Conservation (phyloP, 1,139 yeast species). For the Pichia sp. region DNA sequence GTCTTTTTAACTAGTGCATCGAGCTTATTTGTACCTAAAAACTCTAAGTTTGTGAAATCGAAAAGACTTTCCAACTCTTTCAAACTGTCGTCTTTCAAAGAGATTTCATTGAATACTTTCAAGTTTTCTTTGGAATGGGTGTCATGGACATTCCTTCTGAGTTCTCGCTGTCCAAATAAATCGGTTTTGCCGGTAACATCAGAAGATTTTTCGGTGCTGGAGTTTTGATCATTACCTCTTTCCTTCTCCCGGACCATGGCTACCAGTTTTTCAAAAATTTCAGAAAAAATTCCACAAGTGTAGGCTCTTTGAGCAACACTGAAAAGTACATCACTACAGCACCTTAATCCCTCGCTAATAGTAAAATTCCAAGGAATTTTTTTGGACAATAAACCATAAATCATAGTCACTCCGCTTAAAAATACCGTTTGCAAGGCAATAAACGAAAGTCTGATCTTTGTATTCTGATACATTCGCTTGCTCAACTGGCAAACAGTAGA, state of each 20-base stretch:
- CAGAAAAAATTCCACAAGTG: slow-evolving; percentile 18
- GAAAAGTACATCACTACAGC: slow-evolving; percentile 20
- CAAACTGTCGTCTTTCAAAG: background rate
- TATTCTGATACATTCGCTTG: slow-evolving; percentile 17
- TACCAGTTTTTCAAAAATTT: slow-evolving; percentile 20
- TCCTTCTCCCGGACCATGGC: slow-evolving; percentile 13
- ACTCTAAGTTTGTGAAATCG: slow-evolving; percentile 15
- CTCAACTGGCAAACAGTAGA: slow-evolving; percentile 18
- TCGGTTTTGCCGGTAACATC: background rate
- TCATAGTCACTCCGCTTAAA: slow-evolving; percentile 20
- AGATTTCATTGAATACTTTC: slow-evolving; percentile 14
- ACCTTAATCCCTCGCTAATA: slow-evolving; percentile 17
- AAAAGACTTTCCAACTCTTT: slow-evolving; percentile 12
- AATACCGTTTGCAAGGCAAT: slow-evolving; percentile 21
- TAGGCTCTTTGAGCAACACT: slow-evolving; percentile 22
- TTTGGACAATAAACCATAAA: slow-evolving; percentile 21
- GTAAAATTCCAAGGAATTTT: slow-evolving; percentile 18
- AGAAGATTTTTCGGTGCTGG: background rate
- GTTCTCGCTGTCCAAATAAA: slow-evolving; percentile 7
- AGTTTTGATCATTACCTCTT: background rate
- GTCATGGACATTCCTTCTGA: slow-evolving; percentile 5
- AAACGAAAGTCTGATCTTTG: slow-evolving; percentile 18
- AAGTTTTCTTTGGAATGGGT: slow-evolving; percentile 10
- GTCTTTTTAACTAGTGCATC: slow-evolving; percentile 14
- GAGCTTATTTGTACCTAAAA: slow-evolving; percentile 11